Evolutionary conservation across 2,329 filamentous ascomycete species (phyloP), one percentile per base, ranked within the genome.

Genomic region (Thelonectria rubi): DNA sequence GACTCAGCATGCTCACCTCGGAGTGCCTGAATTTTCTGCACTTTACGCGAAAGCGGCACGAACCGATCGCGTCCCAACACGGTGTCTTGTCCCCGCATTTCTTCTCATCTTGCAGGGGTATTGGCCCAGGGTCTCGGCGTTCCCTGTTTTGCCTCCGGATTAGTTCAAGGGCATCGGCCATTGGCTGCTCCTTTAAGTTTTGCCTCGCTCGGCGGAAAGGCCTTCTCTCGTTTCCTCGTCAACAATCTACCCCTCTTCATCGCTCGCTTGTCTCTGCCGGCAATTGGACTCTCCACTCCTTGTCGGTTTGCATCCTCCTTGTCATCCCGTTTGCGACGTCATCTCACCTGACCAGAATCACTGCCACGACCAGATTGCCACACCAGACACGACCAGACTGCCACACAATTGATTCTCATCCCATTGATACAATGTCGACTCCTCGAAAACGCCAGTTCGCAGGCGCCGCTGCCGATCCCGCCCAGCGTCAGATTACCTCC

Each of bases 401-500:
- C 30, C 43, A 55, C 17, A 39, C 34, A 47, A 26, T 20, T 40
- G 42, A 50, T n/a, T 37, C 46, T 17, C 32, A 20, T 21, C 45
- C 20, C 34, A 37, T 37, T 10, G 9, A 34, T 30, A 72, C 64
- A 60, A 86, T 87, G 85, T 82, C 84, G 30, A 78, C 75, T 57
- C 82, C 83, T 24, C 81, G 85, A 71, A 81, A 90, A 79, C 85
- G 86, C 51, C 85, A 82, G 62, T 89, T 89, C 72, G 82, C 84
- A 58, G 86, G 86, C 70, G 82, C 84, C 55, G 78, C 86, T 50
- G 84, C 82, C 74, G 84, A 88, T 69, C 80, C 84, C 11, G 73
- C 83, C 9, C 86, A 88, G 72, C 82, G 85, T 59, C 86, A 88
- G 58, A 90, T 90, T 72, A 89, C 87, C 18, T 85, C 83, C 55